phyloP scores from a whole-genome alignment of 208 protist species.

The Wallacemonas collosoma region DNA sequence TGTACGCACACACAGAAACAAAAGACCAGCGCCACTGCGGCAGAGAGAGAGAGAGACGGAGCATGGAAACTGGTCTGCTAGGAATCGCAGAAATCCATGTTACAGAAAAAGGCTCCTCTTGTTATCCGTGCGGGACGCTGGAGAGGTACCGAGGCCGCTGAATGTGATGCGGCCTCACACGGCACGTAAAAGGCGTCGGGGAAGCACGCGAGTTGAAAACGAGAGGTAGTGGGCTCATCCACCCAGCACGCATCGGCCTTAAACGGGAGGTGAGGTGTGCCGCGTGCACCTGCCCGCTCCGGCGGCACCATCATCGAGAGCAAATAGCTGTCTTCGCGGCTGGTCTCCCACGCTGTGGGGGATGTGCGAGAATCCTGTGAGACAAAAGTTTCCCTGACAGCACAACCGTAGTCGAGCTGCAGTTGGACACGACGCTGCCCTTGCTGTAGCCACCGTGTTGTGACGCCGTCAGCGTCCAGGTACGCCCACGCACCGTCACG shows the following conservation, averaged over 20 bases:
- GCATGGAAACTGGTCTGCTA: background rate
- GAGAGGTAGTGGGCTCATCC: constrained; percentile 23
- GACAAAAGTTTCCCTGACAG: background rate
- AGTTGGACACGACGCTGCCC: background rate
- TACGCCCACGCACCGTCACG: constrained; percentile 19
- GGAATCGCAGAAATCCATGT: constrained; percentile 9
- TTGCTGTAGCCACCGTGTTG: background rate
- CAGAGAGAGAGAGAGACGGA: too few relatives aligned
- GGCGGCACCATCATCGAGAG: constrained; percentile 5
- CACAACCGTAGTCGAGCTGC: constrained; percentile 8
- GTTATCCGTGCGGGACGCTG: too few relatives aligned
- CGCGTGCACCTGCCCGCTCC: background rate
- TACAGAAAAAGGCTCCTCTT: constrained; percentile 16
- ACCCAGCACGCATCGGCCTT: constrained; percentile 53
- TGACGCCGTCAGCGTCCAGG: background rate
- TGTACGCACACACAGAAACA: background rate
- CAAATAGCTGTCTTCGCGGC: background rate
- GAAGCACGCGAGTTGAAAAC: constrained; percentile 31
- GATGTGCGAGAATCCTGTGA: background rate
- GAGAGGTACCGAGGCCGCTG: background rate
- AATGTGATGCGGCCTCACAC: background rate
- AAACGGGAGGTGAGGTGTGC: background rate
- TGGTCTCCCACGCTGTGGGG: background rate
- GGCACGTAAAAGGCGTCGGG: constrained; percentile 49
- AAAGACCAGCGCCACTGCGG: background rate